Percentiles rank a stretch among this genome's conserved stretches.
Conservation (phyloP, 164 flowering plant genomes). For the Aristolochia fimbriata region DNA sequence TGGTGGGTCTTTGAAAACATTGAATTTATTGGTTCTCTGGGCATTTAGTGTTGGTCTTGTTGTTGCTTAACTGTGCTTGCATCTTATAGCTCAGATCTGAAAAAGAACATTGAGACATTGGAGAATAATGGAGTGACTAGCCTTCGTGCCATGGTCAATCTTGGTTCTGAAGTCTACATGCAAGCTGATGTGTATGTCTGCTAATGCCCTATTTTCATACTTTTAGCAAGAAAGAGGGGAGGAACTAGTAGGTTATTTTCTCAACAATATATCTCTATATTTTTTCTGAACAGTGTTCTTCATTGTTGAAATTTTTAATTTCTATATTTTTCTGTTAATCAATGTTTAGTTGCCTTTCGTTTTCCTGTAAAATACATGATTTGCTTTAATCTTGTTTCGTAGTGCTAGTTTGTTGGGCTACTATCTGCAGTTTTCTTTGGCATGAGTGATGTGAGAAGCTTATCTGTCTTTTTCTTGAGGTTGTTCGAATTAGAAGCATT, state of each 20-base stretch:
- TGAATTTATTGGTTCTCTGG: too few species aligned
- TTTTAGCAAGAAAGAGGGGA: background rate
- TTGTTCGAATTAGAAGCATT: background rate
- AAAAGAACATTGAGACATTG: conserved; percentile 64
- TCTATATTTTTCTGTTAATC: background rate
- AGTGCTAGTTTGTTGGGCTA: background rate
- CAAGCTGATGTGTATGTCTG: conserved; percentile 84
- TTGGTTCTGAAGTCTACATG: conserved; percentile 90
- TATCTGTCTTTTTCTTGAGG: background rate
- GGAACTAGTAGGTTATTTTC: too few species aligned
- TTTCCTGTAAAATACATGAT: background rate
- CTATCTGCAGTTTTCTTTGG: background rate
- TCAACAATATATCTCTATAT: too few species aligned
- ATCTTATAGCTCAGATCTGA: conserved; percentile 64
- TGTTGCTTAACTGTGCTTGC: conserved; percentile 25
- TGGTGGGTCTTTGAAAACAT: too few species aligned
- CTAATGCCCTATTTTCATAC: background rate
- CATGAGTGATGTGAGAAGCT: background rate
- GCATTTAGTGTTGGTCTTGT: background rate
- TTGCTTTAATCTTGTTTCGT: background rate
- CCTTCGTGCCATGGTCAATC: conserved; percentile 75
- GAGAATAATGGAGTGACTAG: conserved; percentile 75
- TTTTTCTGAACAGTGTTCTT: too few species aligned
- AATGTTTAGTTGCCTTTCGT: background rate
- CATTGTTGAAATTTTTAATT: too few species aligned